Base-by-base conservation (phyloP, 768 basidiomycete species). In the Ephemerocybe angulata region DNA sequence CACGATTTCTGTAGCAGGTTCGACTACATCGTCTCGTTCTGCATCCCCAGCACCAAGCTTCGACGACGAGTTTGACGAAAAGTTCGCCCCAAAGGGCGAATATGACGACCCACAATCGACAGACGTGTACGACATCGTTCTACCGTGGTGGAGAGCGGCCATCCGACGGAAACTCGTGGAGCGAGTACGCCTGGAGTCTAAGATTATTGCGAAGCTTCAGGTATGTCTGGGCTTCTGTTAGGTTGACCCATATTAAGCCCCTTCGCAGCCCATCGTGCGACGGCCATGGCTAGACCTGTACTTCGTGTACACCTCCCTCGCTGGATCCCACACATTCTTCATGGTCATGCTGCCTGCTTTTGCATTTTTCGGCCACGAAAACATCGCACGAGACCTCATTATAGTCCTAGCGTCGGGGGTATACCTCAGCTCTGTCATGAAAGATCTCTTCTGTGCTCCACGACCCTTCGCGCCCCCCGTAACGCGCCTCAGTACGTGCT, bases 261-360 rank as follows among this genome's bases (percentile, higher is more conserved):
- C 37, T 28, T 42, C 33, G 44, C 51, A 83, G 88, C 65, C 75
- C 8, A 67, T 66, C 4, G 75, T 90, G 25, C 82, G 88, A 5
- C 76, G 75, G 4, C 80, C 87, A 2, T 85, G 80, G 76, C 71
- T 90, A 22, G 93, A 95, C 64, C 72, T 74, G 1, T 95, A 91
- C 63, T 94, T 95, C 64, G 82, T 94, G 29, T 88, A 93, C 58
- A 84, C 88, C 0, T 91, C 89, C 0, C 78, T 86, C 0, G 74
- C 92, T 10, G 93, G 81, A 11, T 92, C 90, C 0, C 93, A 93
- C 62, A 93, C 89, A 0, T 98, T 94, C 72, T 98, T 98, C 78
- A 92, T 96, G 88, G 82, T 84, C 29, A 80, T 89, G 57, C 74
- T 99, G 5, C 96, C 96, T 0, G 75, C 85, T 0, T 77, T 92